phyloP scores from a whole-genome alignment of 345 rosid species.

The Cardiospermum halicacabum region DNA sequence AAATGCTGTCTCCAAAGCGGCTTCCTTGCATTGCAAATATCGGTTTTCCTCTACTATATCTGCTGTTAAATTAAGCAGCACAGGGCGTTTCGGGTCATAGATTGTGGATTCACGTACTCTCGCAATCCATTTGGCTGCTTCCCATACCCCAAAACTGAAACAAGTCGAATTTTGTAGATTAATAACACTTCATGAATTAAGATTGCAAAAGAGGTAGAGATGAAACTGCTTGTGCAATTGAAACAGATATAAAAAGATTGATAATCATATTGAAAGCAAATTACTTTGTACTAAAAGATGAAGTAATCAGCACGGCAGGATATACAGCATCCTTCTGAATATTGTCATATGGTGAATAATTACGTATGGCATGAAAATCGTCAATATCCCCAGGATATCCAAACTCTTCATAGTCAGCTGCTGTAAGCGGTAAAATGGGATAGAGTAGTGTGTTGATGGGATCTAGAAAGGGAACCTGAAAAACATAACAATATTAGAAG shows the following conservation, averaged over 20 bases:
- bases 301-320: constrained; percentile 76
- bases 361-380: constrained; percentile 68
- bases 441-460: constrained; percentile 74
- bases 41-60: constrained; percentile 90
- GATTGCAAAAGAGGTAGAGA: not conserved
- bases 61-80: constrained; percentile 62
- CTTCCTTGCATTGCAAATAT: constrained; percentile 69
- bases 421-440: constrained; percentile 75
- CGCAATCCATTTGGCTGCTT: constrained; percentile 89
- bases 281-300: constrained; percentile 83
- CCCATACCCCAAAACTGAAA: constrained; percentile 93
- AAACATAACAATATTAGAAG: not conserved
- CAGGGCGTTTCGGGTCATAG: constrained; percentile 57
- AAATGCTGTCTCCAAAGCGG: constrained; percentile 73
- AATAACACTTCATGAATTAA: not conserved
- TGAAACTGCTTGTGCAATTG: not conserved
- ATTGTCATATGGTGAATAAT: constrained; percentile 84
- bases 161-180: not conserved
- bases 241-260: not conserved
- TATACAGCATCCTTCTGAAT: constrained; percentile 66
- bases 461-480: constrained; percentile 90
- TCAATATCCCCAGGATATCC: constrained; percentile 77
- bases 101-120: constrained; percentile 69
- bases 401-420: constrained; percentile 86
- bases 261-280: constrained; percentile 13